These are phyloP conservation scores for Neospermospora avenae DNA, from an alignment of 2,329 filamentous ascomycete genomes.

Conservation along the genomic window DNA sequence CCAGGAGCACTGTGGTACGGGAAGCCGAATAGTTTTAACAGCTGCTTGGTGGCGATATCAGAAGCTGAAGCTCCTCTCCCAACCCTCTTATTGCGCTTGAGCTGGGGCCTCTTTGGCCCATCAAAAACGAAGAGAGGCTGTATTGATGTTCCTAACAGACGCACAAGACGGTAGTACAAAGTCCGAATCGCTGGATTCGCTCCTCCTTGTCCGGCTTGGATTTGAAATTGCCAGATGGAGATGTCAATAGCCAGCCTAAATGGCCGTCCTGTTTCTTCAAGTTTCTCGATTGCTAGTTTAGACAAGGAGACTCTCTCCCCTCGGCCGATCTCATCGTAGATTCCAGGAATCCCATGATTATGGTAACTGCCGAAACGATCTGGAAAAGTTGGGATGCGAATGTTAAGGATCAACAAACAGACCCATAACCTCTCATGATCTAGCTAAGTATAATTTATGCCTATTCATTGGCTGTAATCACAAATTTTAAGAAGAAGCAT, in stretches of 20 bases:
- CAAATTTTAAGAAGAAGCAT: background rate
- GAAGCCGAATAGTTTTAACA: constrained; percentile 84
- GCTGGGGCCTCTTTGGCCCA: constrained; percentile 76
- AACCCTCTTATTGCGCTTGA: constrained; percentile 83
- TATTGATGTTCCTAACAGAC: constrained; percentile 72
- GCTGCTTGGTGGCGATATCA: constrained; percentile 73
- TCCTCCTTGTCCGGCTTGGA: constrained; percentile 80
- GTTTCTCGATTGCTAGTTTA: constrained; percentile 75
- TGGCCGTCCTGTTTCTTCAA: constrained; percentile 67
- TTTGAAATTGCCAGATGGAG: constrained; percentile 96
- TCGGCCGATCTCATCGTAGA: constrained; percentile 84
- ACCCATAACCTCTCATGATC: background rate
- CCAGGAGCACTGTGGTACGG: constrained; percentile 82
- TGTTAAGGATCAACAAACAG: constrained; percentile 18
- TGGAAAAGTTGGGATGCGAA: too few species aligned
- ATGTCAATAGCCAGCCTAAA: constrained; percentile 89
- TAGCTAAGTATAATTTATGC: background rate
- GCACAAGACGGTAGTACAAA: constrained; percentile 85
- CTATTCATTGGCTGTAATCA: constrained; percentile 2
- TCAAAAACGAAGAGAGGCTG: constrained; percentile 90
- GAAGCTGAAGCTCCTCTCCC: constrained; percentile 62
- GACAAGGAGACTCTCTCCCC: constrained; percentile 77
- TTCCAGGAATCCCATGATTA: constrained; percentile 54
- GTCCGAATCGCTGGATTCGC: constrained; percentile 87
- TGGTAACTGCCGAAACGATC: too few species aligned